phyloP scores from a whole-genome alignment of 2,329 filamentous ascomycete genomes.

The Sarocladiaceae sp. region DNA sequence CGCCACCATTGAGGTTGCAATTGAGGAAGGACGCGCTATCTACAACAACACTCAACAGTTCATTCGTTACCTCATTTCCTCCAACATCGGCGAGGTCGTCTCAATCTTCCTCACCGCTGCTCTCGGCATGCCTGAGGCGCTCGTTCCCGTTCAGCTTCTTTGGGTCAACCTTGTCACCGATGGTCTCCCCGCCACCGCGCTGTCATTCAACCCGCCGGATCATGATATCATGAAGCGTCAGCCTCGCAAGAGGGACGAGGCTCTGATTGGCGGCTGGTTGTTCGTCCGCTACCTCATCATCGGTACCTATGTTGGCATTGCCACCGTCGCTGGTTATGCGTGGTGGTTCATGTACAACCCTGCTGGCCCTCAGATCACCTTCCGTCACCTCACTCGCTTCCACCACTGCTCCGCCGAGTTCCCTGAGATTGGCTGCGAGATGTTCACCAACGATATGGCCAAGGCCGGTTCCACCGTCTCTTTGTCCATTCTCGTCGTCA shows the following conservation, averaged over 20 bases:
- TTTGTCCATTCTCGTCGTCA: slow-evolving; percentile 87
- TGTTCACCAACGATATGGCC: slow-evolving; percentile 83
- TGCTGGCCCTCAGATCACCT: slow-evolving; percentile 84
- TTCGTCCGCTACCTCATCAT: slow-evolving; percentile 98
- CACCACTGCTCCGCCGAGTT: slow-evolving; percentile 86
- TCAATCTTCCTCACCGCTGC: slow-evolving; percentile 98
- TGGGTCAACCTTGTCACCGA: slow-evolving; percentile 99
- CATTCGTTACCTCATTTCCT: slow-evolving; percentile 97
- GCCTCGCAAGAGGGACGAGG: slow-evolving; percentile 87
- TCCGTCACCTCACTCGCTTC: slow-evolving; percentile 88
- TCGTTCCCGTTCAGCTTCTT: slow-evolving; percentile 94
- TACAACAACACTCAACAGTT: slow-evolving; percentile 99
- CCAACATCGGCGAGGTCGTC: slow-evolving; percentile 98
- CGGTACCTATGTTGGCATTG: slow-evolving; percentile 88
- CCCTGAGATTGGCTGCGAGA: slow-evolving; percentile 83
- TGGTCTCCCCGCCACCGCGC: slow-evolving; percentile 88
- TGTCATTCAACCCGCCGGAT: slow-evolving; percentile 98
- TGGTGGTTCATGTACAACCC: slow-evolving; percentile 99
- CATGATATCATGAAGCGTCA: slow-evolving; percentile 95
- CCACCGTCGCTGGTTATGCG: slow-evolving; percentile 95
- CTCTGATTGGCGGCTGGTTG: slow-evolving; percentile 89
- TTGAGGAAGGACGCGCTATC: slow-evolving; percentile 95
- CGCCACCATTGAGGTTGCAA: slow-evolving; percentile 91
- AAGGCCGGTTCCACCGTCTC: slow-evolving; percentile 92
- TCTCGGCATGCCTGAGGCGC: slow-evolving; percentile 92